Conservation (phyloP, 768 basidiomycete genomes). For the Lactarius hengduanensis region DNA sequence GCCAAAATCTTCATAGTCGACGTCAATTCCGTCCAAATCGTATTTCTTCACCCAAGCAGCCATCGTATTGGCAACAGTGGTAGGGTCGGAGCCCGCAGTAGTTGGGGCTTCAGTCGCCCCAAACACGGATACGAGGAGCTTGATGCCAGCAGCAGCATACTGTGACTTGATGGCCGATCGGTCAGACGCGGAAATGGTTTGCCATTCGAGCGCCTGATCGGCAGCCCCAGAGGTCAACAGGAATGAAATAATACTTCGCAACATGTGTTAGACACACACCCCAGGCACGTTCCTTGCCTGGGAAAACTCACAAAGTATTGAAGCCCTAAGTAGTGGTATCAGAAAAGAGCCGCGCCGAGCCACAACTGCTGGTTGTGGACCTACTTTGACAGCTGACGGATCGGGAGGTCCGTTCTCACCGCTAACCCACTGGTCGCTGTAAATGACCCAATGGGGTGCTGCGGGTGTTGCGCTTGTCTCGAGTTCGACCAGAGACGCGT, state of each 20-base stretch:
- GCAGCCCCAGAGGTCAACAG: conserved; percentile 41
- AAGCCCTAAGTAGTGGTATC: conserved; percentile 33
- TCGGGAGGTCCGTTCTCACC: conserved; percentile 42
- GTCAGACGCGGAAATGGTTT: conserved; percentile 38
- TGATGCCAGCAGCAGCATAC: conserved; percentile 56
- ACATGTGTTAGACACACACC: conserved; percentile 5
- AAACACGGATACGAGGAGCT: conserved; percentile 56
- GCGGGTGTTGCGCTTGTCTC: conserved; percentile 25
- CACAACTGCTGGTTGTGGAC: conserved; percentile 6
- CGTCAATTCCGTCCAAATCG: conserved; percentile 51
- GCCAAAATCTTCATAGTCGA: conserved; percentile 63
- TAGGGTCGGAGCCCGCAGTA: conserved; percentile 41
- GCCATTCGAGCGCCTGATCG: conserved; percentile 50
- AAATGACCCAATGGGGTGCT: conserved; percentile 43
- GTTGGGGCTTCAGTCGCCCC: conserved; percentile 49
- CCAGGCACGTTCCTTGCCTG: background rate
- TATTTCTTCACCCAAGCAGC: conserved; percentile 48
- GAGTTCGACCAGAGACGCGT: conserved; percentile 8
- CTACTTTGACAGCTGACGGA: conserved; percentile 36
- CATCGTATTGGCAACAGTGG: conserved; percentile 42
- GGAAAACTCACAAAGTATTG: conserved; percentile 37
- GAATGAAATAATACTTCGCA: conserved; percentile 42
- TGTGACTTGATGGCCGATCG: conserved; percentile 45
- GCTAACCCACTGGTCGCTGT: conserved; percentile 40
- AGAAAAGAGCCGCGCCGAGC: background rate